Percentiles rank a stretch among this genome's conserved stretches.
Conservation (phyloP, 345 rosid genomes). For the Hibiscus mutabilis region DNA sequence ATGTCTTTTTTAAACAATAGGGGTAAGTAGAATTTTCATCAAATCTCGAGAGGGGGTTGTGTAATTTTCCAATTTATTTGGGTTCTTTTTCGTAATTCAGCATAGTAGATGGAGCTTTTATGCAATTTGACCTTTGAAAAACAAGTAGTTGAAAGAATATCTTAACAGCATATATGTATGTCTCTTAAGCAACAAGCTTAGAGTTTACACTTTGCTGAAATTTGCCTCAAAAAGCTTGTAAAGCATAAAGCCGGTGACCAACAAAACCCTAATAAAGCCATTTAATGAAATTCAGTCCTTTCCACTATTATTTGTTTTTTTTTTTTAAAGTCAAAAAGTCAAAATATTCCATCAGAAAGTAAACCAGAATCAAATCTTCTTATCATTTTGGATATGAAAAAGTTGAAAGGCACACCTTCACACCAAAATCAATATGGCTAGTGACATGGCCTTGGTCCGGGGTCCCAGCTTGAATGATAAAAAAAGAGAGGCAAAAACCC, state of each 20-base stretch:
- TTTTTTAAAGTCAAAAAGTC: neutral
- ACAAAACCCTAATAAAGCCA: constrained; percentile 4
- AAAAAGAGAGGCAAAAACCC: neutral
- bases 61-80: too few relatives aligned
- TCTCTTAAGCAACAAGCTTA: neutral
- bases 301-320: neutral
- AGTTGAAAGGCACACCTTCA: neutral
- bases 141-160: neutral
- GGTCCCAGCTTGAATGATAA: neutral
- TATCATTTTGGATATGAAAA: neutral
- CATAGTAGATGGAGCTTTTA: too few relatives aligned
- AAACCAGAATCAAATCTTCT: constrained; percentile 9
- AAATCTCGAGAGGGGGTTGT: too few relatives aligned
- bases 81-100: too few relatives aligned
- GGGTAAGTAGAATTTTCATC: too few relatives aligned
- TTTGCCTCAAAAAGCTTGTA: neutral
- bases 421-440: neutral
- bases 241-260: neutral
- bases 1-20: too few relatives aligned
- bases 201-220: neutral
- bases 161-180: neutral
- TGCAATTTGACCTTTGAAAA: neutral
- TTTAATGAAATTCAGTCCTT: neutral
- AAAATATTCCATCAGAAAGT: constrained; percentile 1
- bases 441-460: neutral